Percentiles rank a stretch among this genome's conserved stretches.
Conservation (phyloP, 805 yeast genomes). For the Blastobotrys muscicola region DNA sequence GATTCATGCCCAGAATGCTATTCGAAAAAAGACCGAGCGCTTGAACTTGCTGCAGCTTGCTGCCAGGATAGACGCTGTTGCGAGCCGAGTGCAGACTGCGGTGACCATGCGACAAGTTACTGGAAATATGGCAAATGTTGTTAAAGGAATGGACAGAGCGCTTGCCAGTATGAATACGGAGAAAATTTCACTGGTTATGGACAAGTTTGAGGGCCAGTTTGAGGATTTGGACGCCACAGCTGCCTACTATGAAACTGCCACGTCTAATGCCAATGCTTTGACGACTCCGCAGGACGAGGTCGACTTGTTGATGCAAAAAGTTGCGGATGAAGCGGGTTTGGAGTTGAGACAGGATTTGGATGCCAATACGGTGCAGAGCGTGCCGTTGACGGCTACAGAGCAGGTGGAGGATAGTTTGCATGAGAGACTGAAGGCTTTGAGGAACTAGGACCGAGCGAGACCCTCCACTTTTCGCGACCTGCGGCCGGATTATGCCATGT, state of each 20-base stretch:
- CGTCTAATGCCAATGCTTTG: slow-evolving; percentile 78
- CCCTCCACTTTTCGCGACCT: not conserved
- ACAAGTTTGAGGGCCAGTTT: slow-evolving; percentile 90
- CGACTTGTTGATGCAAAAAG: slow-evolving; percentile 78
- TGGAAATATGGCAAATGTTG: slow-evolving; percentile 87
- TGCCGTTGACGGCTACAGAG: slow-evolving; percentile 38
- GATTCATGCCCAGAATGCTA: slow-evolving; percentile 91
- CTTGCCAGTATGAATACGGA: slow-evolving; percentile 93
- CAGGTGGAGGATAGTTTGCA: slow-evolving; percentile 84
- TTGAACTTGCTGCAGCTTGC: slow-evolving; percentile 72
- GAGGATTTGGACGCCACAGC: slow-evolving; percentile 93
- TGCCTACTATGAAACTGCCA: slow-evolving; percentile 84
- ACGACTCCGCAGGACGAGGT: slow-evolving; percentile 94
- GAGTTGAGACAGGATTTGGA: slow-evolving; percentile 79
- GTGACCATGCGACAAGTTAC: slow-evolving; percentile 95
- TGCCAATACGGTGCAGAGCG: slow-evolving; percentile 40
- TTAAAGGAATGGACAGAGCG: slow-evolving; percentile 93
- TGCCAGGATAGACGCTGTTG: slow-evolving; percentile 90
- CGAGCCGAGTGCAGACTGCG: slow-evolving; percentile 93
- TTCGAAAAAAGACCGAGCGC: slow-evolving; percentile 81
- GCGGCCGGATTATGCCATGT: not conserved
- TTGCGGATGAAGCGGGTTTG: slow-evolving; percentile 95
- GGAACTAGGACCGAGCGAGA: slow-evolving; percentile 33
- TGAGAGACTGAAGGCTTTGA: slow-evolving; percentile 78
- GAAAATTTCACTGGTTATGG: slow-evolving; percentile 89